Evolutionary conservation across 129 eudicot genomes (phyloP).

Genomic region (Heracleum sosnowskyi): DNA sequence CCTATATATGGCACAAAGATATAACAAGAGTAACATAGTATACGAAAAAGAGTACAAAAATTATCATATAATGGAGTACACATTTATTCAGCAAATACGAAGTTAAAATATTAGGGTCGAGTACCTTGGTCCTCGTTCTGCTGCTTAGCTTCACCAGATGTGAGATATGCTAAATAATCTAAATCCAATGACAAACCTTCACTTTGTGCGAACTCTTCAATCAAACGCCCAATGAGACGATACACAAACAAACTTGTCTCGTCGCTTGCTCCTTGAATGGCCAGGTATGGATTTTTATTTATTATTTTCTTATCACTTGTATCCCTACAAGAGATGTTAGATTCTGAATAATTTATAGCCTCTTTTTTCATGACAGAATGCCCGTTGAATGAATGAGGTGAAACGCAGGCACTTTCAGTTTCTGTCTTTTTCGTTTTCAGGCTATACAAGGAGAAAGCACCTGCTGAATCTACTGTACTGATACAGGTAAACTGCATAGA

Average conservation of each 20-base stretch:
- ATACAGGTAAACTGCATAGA: conserved; percentile 1
- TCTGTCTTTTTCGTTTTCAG: not conserved
- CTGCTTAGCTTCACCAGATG: no score
- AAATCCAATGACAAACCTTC: no score
- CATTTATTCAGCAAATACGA: no score
- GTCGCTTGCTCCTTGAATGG: conserved; percentile 68
- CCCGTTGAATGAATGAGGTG: conserved; percentile 1
- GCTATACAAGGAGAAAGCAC: conserved; percentile 6
- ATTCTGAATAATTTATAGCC: conserved; percentile 1
- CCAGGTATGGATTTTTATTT: conserved; percentile 39
- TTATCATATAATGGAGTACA: no score
- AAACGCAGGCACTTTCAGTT: not conserved
- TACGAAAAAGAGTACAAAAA: not conserved
- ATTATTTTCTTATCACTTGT: conserved; percentile 19
- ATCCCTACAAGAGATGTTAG: conserved; percentile 17
- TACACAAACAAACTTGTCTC: conserved; percentile 54
- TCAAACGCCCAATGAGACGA: conserved; percentile 44
- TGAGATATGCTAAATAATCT: no score
- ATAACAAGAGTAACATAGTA: not conserved
- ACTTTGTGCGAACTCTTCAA: conserved; percentile 41
- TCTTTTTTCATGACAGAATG: conserved; percentile 13
- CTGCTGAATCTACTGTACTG: conserved; percentile 2
- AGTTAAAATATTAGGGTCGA: no score
- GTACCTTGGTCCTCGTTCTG: no score
- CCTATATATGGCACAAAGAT: not conserved